phyloP scores from a whole-genome alignment of 768 basidiomycete genomes.

The Russula sp. region DNA sequence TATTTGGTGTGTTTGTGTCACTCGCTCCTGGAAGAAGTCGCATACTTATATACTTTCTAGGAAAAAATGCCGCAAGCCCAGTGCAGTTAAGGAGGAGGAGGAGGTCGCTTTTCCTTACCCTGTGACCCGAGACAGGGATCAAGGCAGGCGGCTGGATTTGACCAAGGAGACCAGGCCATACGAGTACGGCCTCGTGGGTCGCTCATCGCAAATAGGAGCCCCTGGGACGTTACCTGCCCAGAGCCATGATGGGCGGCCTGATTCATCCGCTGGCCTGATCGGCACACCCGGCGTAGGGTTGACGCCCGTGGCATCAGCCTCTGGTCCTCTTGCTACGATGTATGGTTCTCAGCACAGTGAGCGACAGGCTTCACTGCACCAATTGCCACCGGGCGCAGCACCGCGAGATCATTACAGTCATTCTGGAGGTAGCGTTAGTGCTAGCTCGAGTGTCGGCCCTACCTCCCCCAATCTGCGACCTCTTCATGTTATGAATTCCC shows the following conservation, averaged over 20 bases:
- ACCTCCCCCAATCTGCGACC: constrained; percentile 12
- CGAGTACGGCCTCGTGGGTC: constrained; percentile 26
- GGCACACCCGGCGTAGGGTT: neutral
- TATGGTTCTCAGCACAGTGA: neutral
- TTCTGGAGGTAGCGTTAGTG: neutral
- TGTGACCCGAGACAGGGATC: constrained; percentile 26
- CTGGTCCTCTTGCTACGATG: neutral
- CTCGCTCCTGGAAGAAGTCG: neutral
- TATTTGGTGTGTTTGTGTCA: constrained; percentile 20
- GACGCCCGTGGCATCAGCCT: neutral
- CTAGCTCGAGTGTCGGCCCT: neutral
- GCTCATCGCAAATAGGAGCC: constrained; percentile 7
- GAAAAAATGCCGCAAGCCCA: constrained; percentile 20
- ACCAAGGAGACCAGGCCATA: constrained; percentile 27
- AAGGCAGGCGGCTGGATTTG: constrained; percentile 19
- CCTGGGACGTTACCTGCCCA: constrained; percentile 13
- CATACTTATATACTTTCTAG: constrained; percentile 9
- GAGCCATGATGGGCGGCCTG: constrained; percentile 16
- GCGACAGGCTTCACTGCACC: constrained; percentile 9
- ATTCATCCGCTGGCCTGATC: constrained; percentile 19
- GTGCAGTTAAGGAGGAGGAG: constrained; percentile 16
- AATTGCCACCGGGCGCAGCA: constrained; percentile 22
- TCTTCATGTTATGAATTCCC: constrained; percentile 15
- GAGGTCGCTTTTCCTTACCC: constrained; percentile 28
- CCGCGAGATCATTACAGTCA: constrained; percentile 7